Evolutionary conservation across 495 filamentous ascomycete species (phyloP), one percentile per base, ranked within the genome.

Genomic region (Recurvomyces mirabilis): DNA sequence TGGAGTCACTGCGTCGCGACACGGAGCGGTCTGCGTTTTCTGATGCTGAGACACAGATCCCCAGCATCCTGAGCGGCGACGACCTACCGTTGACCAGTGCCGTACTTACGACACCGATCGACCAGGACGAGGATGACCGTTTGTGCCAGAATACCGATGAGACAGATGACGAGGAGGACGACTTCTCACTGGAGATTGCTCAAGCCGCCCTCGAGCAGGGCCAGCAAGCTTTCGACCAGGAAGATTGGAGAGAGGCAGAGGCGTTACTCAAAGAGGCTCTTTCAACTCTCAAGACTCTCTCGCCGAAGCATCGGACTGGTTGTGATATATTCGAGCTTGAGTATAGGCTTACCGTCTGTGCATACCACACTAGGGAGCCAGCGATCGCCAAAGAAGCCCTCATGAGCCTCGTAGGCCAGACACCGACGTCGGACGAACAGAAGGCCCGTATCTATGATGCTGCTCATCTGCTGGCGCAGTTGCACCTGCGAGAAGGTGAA

Each of bases 331-430:
- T 55, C 35, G 41, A 44, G 38, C 36, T 59, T 20, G 53, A 56
- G 11, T 59, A 56, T 44, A 54, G 52, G 48, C 54, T 59, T 45
- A 45, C 53, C 44, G 53, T 56, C 24, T 58, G 55, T 48, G 53
- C 55, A 23, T 58, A 58, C 53, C 55, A 58, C 29, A 56, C 31
- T 26, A 43, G 53, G 50, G 49, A 56, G 32, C 44, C 55, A 43
- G 33, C 41, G 15, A 44, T 53, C 46, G 49, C 53, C 24, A 46
- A 58, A 51, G 52, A 46, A 38, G 51, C 51, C 31, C 51, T 54
- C 26, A 22, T 41, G 46, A 54, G 51, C 29, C 17, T 54, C 22
- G 35, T 46, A 11, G 38, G 43, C 36, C 51, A 49, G 46, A 29
- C 46, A 41, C 39, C 41, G 37, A 50, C 25, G 33, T 50, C 51